These are phyloP conservation scores for Pontederia paniculata DNA, from an alignment of 176 grass and related monocot genomes.

Conservation along the genomic window DNA sequence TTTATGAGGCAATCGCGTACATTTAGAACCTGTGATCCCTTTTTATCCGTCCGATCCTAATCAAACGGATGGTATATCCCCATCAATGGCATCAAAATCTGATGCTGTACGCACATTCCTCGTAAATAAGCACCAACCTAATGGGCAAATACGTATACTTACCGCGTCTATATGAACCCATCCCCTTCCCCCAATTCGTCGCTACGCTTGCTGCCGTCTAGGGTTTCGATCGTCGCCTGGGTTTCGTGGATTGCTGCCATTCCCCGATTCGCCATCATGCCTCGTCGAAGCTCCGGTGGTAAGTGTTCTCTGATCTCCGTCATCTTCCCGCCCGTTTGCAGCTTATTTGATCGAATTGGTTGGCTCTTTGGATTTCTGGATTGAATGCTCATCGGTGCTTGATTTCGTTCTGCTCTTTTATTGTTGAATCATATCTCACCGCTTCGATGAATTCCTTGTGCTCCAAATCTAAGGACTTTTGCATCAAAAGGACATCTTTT, in stretches of 20 bases:
- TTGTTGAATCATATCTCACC: no score
- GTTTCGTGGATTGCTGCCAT: not conserved
- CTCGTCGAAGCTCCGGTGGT: not conserved
- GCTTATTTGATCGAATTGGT: no score
- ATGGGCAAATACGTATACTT: not conserved
- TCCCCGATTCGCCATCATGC: not conserved
- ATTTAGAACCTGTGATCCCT: no score
- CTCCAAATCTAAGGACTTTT: no score
- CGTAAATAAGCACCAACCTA: not conserved
- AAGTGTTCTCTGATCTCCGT: no score
- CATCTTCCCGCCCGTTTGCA: no score
- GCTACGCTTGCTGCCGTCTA: not conserved
- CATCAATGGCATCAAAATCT: not conserved
- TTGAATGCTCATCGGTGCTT: no score
- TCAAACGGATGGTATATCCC: not conserved
- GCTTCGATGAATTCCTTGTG: no score
- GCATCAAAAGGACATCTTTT: no score
- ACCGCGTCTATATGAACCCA: not conserved
- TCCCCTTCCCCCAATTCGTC: not conserved
- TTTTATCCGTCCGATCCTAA: not conserved
- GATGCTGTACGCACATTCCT: not conserved
- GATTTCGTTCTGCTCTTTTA: no score
- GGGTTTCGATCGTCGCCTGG: not conserved
- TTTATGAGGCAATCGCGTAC: no score
- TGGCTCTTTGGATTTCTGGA: no score